Conservation (phyloP, 2,329 filamentous ascomycete genomes). For the Fusarium sp. region DNA sequence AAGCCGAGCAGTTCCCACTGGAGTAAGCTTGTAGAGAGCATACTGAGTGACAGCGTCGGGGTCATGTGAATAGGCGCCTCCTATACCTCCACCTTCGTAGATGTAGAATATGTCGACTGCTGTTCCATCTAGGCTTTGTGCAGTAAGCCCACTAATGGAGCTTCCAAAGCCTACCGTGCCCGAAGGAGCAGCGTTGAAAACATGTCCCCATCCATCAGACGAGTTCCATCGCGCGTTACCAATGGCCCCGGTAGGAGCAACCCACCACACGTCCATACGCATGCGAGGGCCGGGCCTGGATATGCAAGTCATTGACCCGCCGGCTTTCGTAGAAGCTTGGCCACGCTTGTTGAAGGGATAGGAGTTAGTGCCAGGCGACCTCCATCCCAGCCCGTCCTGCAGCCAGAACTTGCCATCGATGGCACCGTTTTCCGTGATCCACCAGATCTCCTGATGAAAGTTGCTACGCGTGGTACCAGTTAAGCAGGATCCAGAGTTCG, state of each 20-base stretch:
- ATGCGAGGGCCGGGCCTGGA: background rate
- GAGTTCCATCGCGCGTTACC: background rate
- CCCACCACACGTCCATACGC: background rate
- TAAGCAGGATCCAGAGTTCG: background rate
- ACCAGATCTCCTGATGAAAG: background rate
- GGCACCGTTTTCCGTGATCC: background rate
- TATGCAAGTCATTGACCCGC: background rate
- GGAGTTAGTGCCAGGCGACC: background rate
- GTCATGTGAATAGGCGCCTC: background rate
- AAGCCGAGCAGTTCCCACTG: background rate
- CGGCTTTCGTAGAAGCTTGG: background rate
- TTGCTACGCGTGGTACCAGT: background rate
- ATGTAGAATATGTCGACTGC: background rate
- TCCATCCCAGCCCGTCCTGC: background rate
- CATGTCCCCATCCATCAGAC: background rate
- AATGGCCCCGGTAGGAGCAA: background rate
- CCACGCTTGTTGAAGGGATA: background rate
- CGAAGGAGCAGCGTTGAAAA: background rate
- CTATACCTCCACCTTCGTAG: background rate
- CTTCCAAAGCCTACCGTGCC: background rate
- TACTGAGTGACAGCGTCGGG: background rate
- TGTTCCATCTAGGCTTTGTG: background rate
- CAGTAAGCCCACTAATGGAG: background rate
- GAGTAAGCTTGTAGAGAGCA: background rate
- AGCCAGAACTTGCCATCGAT: background rate